These are phyloP conservation scores for Dittrichia graveolens DNA, from an alignment of 129 eudicot species.

Conservation along the genomic window DNA sequence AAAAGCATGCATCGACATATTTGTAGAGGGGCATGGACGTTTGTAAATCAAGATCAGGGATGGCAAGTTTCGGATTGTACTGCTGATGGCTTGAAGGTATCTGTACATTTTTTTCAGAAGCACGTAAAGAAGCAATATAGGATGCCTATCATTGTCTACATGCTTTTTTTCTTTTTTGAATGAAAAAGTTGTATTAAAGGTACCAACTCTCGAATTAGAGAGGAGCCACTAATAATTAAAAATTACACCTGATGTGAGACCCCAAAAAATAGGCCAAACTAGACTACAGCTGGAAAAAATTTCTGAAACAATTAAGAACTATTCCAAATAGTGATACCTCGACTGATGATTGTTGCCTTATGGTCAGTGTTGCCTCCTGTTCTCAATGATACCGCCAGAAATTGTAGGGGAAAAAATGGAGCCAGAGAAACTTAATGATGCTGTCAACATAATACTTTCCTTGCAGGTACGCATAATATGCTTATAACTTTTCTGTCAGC, in stretches of 20 bases:
- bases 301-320: too few species aligned
- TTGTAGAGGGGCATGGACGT: slow-evolving; percentile 81
- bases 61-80: slow-evolving; percentile 87
- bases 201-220: too few species aligned
- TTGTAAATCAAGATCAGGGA: slow-evolving; percentile 81
- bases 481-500: neutral
- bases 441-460: slow-evolving; percentile 66
- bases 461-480: slow-evolving; percentile 50
- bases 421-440: slow-evolving; percentile 40
- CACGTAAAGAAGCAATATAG: neutral
- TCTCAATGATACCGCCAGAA: slow-evolving; percentile 67
- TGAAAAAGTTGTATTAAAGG: too few species aligned
- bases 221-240: too few species aligned
- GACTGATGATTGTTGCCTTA: too few species aligned
- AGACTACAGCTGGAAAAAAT: too few species aligned
- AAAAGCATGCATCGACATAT: slow-evolving; percentile 69
- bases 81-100: slow-evolving; percentile 73
- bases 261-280: too few species aligned
- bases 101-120: neutral
- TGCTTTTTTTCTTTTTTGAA: neutral
- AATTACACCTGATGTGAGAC: too few species aligned
- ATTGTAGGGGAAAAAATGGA: slow-evolving; percentile 61
- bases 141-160: neutral
- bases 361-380: slow-evolving; percentile 62
- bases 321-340: too few species aligned